Percentiles rank a stretch among this genome's conserved stretches.
Conservation (phyloP, 2,329 filamentous ascomycete species). For the Fusarium transvaalense region DNA sequence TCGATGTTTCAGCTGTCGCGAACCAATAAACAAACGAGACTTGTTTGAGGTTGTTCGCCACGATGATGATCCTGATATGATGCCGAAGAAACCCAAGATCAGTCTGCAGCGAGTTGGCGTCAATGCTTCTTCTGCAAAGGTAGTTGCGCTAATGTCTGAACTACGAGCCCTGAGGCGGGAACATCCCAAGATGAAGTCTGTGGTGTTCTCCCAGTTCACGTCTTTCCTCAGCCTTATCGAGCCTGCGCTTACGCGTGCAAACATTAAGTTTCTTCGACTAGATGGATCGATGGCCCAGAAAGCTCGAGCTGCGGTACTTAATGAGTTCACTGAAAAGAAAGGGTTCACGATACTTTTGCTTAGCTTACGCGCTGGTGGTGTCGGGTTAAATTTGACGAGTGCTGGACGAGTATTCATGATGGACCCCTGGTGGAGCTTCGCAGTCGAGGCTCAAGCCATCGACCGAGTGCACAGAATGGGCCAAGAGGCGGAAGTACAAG, state of each 20-base stretch:
- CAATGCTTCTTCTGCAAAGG: conserved; percentile 86
- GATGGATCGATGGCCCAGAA: conserved; percentile 94
- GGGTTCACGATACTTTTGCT: conserved; percentile 83
- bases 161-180: conserved; percentile 76
- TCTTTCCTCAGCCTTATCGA: conserved; percentile 94
- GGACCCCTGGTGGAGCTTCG: conserved; percentile 99
- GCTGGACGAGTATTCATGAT: conserved; percentile 97
- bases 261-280: conserved; percentile 85
- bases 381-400: conserved; percentile 91
- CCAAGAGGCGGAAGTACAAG: conserved; percentile 85
- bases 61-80: conserved; percentile 67
- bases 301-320: conserved; percentile 80
- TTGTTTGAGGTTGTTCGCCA: conserved; percentile 93
- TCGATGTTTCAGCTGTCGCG: conserved; percentile 91
- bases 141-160: conserved; percentile 81
- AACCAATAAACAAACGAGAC: conserved; percentile 83
- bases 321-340: conserved; percentile 72
- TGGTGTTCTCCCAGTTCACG: conserved; percentile 97
- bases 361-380: conserved; percentile 88
- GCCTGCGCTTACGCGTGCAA: conserved; percentile 77
- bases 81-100: conserved; percentile 64
- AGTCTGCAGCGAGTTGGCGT: conserved; percentile 71
- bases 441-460: conserved; percentile 95
- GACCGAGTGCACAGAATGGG: conserved; percentile 98
- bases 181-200: conserved; percentile 81